Conservation (phyloP, 164 flowering plant species). For the Umbellularia californica region DNA sequence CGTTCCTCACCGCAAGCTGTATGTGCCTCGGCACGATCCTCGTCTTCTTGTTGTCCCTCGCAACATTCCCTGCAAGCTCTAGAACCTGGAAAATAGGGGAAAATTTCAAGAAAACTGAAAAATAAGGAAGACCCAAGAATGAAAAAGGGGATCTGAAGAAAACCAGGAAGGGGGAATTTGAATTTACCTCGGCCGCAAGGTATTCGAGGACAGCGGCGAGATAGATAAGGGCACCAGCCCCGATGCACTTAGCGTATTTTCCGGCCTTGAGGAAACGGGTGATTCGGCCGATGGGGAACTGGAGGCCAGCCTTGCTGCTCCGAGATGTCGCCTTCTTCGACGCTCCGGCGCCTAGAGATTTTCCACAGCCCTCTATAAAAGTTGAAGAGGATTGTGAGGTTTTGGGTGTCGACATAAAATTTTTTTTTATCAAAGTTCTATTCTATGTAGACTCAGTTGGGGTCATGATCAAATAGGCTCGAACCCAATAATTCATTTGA, state of each 20-base stretch:
- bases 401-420: neutral
- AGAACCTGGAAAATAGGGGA: slow-evolving; percentile 21
- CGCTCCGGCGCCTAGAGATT: slow-evolving; percentile 17
- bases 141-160: neutral
- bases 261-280: slow-evolving; percentile 45
- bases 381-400: neutral
- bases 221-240: slow-evolving; percentile 47
- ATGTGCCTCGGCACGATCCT: slow-evolving; percentile 40
- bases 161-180: neutral
- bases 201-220: slow-evolving; percentile 39
- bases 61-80: slow-evolving; percentile 50
- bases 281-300: slow-evolving; percentile 46
- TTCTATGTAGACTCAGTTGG: neutral
- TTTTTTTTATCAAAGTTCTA: too few species aligned
- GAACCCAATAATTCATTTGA: too few species aligned
- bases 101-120: neutral
- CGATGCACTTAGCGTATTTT: slow-evolving; percentile 46
- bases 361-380: slow-evolving; percentile 14
- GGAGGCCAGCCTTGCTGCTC: slow-evolving; percentile 45
- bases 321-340: slow-evolving; percentile 36
- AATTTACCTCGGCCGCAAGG: slow-evolving; percentile 38
- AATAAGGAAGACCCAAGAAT: neutral
- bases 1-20: slow-evolving; percentile 79
- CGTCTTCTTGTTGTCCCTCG: slow-evolving; percentile 46
- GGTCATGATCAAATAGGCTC: neutral